These are phyloP conservation scores for Jatropha curcas DNA, from an alignment of 345 rosid species.

Conservation along the genomic window DNA sequence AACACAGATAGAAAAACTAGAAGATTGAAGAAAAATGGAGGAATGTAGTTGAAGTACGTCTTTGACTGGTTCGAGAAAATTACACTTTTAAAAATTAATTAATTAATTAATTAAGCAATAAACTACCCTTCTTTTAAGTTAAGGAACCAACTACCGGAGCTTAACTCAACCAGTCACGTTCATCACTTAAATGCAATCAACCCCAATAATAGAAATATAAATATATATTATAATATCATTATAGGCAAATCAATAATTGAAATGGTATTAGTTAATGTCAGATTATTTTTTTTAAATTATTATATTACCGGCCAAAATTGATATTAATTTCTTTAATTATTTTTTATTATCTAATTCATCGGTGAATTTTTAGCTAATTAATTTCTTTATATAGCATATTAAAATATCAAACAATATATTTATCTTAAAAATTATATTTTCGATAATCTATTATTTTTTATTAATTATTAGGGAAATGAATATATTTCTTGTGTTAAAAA, in stretches of 20 bases:
- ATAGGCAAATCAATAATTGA: conserved; percentile 8
- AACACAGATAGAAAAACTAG: background rate
- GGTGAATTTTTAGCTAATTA: too few relatives aligned
- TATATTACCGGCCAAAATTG: conserved; percentile 24
- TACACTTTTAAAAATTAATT: background rate
- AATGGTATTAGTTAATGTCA: conserved; percentile 18
- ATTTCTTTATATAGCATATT: too few relatives aligned
- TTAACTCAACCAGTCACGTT: conserved; percentile 8
- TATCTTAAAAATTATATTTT: too few relatives aligned
- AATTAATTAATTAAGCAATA: conserved; percentile 1
- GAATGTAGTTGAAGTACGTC: conserved; percentile 16
- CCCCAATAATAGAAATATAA: background rate
- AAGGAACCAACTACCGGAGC: conserved; percentile 13
- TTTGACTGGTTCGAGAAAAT: conserved; percentile 16
- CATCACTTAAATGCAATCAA: conserved; percentile 18
- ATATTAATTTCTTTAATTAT: background rate
- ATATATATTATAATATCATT: background rate
- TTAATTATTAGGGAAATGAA: too few relatives aligned
- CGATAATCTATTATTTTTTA: too few relatives aligned
- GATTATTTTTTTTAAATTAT: conserved; percentile 19
- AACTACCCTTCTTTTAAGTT: conserved; percentile 23
- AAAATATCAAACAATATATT: too few relatives aligned
- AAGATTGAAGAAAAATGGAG: conserved; percentile 8
- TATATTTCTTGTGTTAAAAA: too few relatives aligned
- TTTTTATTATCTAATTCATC: too few relatives aligned